Evolutionary conservation across 164 flowering plant genomes (phyloP).

Genomic region (Kingdonia uniflora): DNA sequence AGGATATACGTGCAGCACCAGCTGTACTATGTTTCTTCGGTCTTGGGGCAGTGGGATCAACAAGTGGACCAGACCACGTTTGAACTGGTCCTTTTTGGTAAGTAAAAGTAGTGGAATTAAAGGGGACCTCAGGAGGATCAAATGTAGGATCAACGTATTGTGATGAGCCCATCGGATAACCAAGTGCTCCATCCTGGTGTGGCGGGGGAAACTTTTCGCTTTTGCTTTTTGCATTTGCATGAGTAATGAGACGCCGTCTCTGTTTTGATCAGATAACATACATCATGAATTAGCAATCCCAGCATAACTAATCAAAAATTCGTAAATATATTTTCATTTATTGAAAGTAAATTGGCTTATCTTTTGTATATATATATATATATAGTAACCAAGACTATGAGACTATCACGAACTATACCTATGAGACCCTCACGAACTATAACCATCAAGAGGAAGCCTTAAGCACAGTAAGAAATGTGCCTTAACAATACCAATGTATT

Average conservation of each 20-base stretch:
- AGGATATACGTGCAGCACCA: conserved; percentile 18
- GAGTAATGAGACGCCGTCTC: conserved; percentile 78
- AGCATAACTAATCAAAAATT: no score
- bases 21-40: conserved; percentile 34
- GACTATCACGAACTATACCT: no score
- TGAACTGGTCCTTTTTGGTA: conserved; percentile 58
- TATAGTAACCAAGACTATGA: no score
- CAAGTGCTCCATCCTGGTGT: conserved; percentile 90
- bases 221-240: conserved; percentile 95
- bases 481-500: no score
- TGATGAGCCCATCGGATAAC: conserved; percentile 64
- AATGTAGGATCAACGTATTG: conserved; percentile 57
- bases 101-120: conserved; percentile 57
- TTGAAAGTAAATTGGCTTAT: no score
- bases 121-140: conserved; percentile 75
- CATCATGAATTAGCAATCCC: no score
- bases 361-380: no score
- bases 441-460: no score
- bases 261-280: conserved; percentile 16
- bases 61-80: conserved; percentile 89
- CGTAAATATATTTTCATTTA: no score
- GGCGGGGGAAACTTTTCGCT: conserved; percentile 99
- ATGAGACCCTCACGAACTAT: no score
- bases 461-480: no score
- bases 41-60: conserved; percentile 41